phyloP scores from a whole-genome alignment of 2,329 filamentous ascomycete species.

The Cladosporium sp. region DNA sequence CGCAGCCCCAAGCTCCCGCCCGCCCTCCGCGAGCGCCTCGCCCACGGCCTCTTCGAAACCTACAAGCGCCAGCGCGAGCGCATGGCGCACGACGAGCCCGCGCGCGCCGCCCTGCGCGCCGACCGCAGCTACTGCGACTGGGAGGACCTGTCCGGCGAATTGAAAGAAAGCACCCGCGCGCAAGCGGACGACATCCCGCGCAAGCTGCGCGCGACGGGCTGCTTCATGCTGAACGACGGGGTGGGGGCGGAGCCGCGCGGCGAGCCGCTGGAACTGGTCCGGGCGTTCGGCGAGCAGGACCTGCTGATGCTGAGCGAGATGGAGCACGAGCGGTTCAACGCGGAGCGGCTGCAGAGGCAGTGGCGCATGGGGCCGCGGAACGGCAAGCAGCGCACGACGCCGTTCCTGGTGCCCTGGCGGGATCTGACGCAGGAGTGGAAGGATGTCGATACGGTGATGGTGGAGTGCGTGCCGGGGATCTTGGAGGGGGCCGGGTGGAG shows the following conservation, averaged over 20 bases:
- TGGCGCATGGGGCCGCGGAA: constrained; percentile 30
- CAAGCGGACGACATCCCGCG: constrained; percentile 33
- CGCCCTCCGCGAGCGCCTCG: constrained; percentile 28
- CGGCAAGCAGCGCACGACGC: constrained; percentile 28
- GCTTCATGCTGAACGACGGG: constrained; percentile 29
- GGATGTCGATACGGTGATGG: constrained; percentile 32
- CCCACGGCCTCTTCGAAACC: constrained; percentile 28
- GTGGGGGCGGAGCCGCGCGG: constrained; percentile 18
- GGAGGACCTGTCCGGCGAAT: constrained; percentile 28
- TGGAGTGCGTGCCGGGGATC: constrained; percentile 29
- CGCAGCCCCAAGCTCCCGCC: constrained; percentile 28
- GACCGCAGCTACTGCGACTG: constrained; percentile 30
- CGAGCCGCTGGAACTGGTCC: constrained; percentile 25
- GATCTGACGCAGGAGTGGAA: constrained; percentile 31
- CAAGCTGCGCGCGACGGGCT: constrained; percentile 29
- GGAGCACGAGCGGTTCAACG: constrained; percentile 33
- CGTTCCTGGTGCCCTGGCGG: constrained; percentile 31
- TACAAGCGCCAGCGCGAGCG: constrained; percentile 28
- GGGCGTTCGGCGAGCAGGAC: constrained; percentile 25
- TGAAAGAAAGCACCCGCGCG: constrained; percentile 30
- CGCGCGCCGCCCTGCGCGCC: constrained; percentile 24
- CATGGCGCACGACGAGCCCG: constrained; percentile 24
- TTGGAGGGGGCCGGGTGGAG: constrained; percentile 27
- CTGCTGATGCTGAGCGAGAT: constrained; percentile 30
- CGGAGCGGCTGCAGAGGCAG: constrained; percentile 30